A percentile compares a stretch with the other conserved stretches of the same genome.
phyloP scores from a whole-genome alignment of 352 stramenopile species.

The Globisporangium sylvaticum region DNA sequence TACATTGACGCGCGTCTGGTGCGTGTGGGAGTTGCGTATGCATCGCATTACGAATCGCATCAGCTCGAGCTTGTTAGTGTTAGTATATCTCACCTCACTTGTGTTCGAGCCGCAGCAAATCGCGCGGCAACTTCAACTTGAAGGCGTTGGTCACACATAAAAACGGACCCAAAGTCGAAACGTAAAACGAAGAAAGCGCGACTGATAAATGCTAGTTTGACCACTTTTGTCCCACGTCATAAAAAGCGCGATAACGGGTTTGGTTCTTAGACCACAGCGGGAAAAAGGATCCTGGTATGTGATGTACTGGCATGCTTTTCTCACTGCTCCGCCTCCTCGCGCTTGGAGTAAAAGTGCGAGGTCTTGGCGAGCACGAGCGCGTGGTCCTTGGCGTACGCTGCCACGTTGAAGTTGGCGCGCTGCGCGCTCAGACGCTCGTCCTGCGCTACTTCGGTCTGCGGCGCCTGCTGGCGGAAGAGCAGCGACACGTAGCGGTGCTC shows the following conservation, averaged over 20 bases:
- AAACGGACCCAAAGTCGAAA: too few relatives aligned
- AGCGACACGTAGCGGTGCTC: constrained; percentile 55
- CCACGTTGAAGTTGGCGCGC: constrained; percentile 49
- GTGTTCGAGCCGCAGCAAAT: too few relatives aligned
- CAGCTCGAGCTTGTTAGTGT: too few relatives aligned
- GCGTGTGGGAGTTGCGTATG: not conserved
- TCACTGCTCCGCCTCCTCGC: not conserved
- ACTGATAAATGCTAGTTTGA: too few relatives aligned
- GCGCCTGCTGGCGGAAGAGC: constrained; percentile 35
- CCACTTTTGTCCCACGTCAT: too few relatives aligned
- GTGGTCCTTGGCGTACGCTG: constrained; percentile 29
- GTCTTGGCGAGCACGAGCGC: constrained; percentile 28
- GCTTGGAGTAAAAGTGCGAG: constrained; percentile 43
- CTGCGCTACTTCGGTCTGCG: not conserved
- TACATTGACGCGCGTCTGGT: constrained; percentile 29
- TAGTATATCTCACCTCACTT: too few relatives aligned
- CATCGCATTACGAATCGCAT: not conserved
- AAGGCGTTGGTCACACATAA: not conserved
- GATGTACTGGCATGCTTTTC: too few relatives aligned
- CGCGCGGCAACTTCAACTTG: constrained; percentile 24
- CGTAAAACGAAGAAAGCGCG: too few relatives aligned
- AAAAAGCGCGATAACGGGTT: too few relatives aligned
- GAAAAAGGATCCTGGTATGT: too few relatives aligned
- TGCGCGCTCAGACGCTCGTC: constrained; percentile 23
- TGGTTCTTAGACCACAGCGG: too few relatives aligned